Evolutionary conservation across 495 filamentous ascomycete genomes (phyloP), one percentile per base, ranked within the genome.

Genomic region (Podospora comata): DNA sequence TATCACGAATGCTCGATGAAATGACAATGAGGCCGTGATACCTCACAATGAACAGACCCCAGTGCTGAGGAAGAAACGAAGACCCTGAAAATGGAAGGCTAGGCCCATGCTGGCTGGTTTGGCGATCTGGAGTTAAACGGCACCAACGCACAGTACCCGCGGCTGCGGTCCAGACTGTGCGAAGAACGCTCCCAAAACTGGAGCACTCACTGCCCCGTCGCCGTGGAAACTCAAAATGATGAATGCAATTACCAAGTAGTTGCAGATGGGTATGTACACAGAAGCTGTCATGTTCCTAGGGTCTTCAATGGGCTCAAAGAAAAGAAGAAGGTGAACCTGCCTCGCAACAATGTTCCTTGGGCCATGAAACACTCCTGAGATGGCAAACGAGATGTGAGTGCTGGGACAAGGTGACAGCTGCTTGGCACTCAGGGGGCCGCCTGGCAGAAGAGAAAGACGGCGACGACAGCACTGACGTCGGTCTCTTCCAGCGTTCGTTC

Each of bases 361-460:
- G 5, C 23, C 65, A 26, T 61, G 68, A 70, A 67, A 67, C 68
- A 67, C 64, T 64, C 62, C 57, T 60, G 55, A 53, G 65, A 66
- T 64, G 62, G 30, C 18, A 62, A 58, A 63, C 61, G 54, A 65
- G 60, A 70, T 66, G 58, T 65, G n/a, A 19, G 34, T 44, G 59
- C 27, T n/a, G 61, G 19, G 53, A 61, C 39, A 53, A 5, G 53
- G 34, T 60, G 15, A 39, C 26, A 57, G 53, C 39, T 27, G 61
- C 66, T 68, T 64, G 67, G 67, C 67, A 44, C 54, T 54, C 23
- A 27, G 59, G 19, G 20, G 61, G 32, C 28, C 32, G 61, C 30
- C 28, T 63, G 27, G 61, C 61, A 63, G 60, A 34, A 62, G n/a
- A 27, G 63, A 48, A 48, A 18, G 39, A 48, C 39, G 39, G 39